A percentile compares a stretch with the other conserved stretches of the same genome.
Conservation (phyloP, 768 basidiomycete genomes). For the Auriscalpium orientale region DNA sequence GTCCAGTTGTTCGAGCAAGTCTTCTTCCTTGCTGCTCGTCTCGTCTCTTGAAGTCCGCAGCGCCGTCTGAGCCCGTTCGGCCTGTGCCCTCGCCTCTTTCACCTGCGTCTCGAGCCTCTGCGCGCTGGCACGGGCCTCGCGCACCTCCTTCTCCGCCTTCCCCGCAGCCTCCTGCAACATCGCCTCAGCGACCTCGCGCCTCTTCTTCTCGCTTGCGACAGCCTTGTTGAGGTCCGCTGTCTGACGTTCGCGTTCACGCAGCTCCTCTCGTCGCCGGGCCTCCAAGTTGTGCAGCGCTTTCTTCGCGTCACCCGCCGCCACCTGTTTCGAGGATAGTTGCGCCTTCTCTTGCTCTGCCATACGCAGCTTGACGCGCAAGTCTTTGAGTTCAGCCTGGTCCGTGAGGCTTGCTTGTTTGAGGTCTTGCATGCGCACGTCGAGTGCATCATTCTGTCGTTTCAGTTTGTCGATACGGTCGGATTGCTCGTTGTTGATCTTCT, state of each 20-base stretch:
- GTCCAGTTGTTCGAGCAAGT: constrained; percentile 42
- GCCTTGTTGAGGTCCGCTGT: constrained; percentile 51
- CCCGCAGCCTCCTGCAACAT: constrained; percentile 35
- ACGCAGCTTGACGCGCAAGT: constrained; percentile 50
- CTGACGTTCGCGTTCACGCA: constrained; percentile 43
- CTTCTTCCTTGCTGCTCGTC: constrained; percentile 34
- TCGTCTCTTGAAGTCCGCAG: constrained; percentile 26
- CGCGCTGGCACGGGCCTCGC: constrained; percentile 26
- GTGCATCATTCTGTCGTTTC: constrained; percentile 50
- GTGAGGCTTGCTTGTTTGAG: constrained; percentile 39
- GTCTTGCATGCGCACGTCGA: constrained; percentile 56
- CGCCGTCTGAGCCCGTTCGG: constrained; percentile 25
- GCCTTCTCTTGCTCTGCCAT: constrained; percentile 47
- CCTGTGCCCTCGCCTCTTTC: constrained; percentile 29
- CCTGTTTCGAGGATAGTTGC: constrained; percentile 44
- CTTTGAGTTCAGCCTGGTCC: constrained; percentile 59
- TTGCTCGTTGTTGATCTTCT: constrained; percentile 42
- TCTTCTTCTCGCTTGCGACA: constrained; percentile 41
- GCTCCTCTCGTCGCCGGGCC: constrained; percentile 44
- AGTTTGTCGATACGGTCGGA: constrained; percentile 50
- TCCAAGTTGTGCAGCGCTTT: constrained; percentile 44
- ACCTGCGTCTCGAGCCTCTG: constrained; percentile 31
- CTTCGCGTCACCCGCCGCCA: constrained; percentile 43
- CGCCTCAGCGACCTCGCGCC: constrained; percentile 39
- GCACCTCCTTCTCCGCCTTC: constrained; percentile 34